Conservation (phyloP, 2,329 filamentous ascomycete genomes). For the Pseudovirgaria hyperparasitica region DNA sequence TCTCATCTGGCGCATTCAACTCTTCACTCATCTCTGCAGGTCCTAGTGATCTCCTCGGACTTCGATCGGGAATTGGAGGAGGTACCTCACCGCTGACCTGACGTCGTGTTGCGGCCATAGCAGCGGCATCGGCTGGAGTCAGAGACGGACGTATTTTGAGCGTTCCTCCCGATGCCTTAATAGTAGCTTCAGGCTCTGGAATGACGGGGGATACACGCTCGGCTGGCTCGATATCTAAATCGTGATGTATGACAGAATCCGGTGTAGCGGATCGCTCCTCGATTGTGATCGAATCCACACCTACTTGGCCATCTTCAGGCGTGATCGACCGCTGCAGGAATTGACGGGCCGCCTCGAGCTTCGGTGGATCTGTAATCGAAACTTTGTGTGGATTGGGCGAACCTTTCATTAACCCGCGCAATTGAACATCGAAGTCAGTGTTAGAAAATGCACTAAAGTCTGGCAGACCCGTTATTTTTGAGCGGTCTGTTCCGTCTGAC, state of each 20-base stretch:
- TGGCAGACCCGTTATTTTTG: constrained; percentile 30
- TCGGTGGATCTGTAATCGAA: constrained; percentile 18
- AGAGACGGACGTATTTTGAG: constrained; percentile 82
- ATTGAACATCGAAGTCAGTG: constrained; percentile 40
- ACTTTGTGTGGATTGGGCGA: constrained; percentile 3
- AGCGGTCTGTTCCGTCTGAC: constrained; percentile 12
- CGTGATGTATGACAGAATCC: constrained; percentile 79
- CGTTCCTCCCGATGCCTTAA: constrained; percentile 75
- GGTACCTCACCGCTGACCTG: constrained; percentile 65
- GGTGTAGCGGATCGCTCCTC: constrained; percentile 60
- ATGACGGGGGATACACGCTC: constrained; percentile 46
- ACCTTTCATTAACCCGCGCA: constrained; percentile 40
- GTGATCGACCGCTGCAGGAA: constrained; percentile 38
- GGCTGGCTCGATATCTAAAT: constrained; percentile 31
- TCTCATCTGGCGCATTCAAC: constrained; percentile 16
- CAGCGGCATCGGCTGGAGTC: constrained; percentile 68
- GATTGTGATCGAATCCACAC: constrained; percentile 18
- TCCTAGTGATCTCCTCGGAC: constrained; percentile 20
- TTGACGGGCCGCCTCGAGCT: constrained; percentile 25
- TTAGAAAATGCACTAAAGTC: constrained; percentile 37
- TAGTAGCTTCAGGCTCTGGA: constrained; percentile 73
- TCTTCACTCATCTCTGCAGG: constrained; percentile 17
- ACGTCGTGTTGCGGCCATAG: constrained; percentile 77
- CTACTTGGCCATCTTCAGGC: constrained; percentile 19
- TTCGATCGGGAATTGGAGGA: constrained; percentile 26